Percentiles rank a stretch among this genome's conserved stretches.
Conservation (phyloP, 2,329 filamentous ascomycete genomes). For the Calycina herbarum region DNA sequence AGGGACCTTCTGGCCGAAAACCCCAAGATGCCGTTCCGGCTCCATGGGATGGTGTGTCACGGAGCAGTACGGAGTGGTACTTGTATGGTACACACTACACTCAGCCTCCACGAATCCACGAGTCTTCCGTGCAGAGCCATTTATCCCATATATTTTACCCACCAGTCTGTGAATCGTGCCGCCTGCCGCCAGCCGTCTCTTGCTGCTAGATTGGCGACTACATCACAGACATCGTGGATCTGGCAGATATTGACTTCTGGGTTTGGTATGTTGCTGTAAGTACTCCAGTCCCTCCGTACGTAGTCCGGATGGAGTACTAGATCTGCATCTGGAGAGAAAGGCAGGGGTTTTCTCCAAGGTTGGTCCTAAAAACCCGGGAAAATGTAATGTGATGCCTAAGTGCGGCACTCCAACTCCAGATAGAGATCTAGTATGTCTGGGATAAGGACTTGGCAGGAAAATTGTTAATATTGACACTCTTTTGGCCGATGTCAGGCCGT, state of each 20-base stretch:
- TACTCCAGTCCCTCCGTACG: neutral
- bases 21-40: neutral
- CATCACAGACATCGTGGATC: conserved; percentile 5
- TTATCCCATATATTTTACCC: neutral
- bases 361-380: neutral
- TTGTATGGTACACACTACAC: neutral
- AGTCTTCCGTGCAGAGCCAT: conserved; percentile 1
- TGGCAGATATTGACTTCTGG: neutral
- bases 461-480: neutral
- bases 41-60: conserved; percentile 4
- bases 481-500: neutral
- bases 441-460: neutral
- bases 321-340: neutral
- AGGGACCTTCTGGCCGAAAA: neutral
- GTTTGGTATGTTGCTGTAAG: neutral
- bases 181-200: conserved; percentile 7
- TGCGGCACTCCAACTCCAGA: neutral
- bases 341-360: neutral
- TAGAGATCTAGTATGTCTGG: neutral
- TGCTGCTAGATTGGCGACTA: conserved; percentile 15
- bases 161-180: neutral
- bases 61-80: neutral
- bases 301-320: neutral
- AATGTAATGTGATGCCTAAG: neutral
- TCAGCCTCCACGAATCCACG: neutral